Conservation (phyloP, 305 asterid genomes). For the Fraxinus greggii region DNA sequence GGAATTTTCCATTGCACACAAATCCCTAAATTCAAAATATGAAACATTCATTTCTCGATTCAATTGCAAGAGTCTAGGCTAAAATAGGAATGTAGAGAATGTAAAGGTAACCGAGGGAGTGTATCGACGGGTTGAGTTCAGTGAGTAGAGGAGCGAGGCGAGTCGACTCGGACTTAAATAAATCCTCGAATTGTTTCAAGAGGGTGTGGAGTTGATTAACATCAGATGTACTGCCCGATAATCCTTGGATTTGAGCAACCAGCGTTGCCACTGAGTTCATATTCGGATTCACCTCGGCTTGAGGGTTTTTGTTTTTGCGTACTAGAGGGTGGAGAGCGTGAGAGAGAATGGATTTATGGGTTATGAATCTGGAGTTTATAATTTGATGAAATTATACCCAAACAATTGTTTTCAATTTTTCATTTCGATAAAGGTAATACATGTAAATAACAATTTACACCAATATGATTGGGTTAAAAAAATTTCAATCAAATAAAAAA, state of each 20-base stretch:
- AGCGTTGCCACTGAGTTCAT: conserved; percentile 65
- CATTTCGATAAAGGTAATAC: too few relatives aligned
- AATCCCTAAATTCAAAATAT: conserved; percentile 2
- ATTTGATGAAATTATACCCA: too few relatives aligned
- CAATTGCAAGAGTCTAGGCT: not conserved
- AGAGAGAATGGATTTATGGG: not conserved
- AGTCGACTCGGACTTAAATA: conserved; percentile 56
- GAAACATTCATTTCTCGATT: not conserved
- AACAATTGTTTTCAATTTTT: too few relatives aligned
- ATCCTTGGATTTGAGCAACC: conserved; percentile 75
- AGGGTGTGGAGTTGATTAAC: conserved; percentile 58
- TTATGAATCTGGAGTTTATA: not conserved
- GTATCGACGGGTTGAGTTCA: conserved; percentile 64
- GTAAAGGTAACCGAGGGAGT: conserved; percentile 82
- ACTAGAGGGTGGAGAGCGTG: not conserved
- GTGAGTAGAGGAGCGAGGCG: conserved; percentile 57
- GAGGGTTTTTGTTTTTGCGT: not conserved
- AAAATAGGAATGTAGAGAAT: conserved; percentile 40
- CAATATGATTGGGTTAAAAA: too few relatives aligned
- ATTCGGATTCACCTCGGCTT: conserved; percentile 50
- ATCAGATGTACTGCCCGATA: conserved; percentile 53
- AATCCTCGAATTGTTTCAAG: conserved; percentile 71
- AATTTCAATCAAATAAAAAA: too few relatives aligned
- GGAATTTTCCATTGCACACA: not conserved
- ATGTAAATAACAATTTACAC: too few relatives aligned